Conservation (phyloP, 2,329 filamentous ascomycete species). For the Myriosclerotinia curreyana region DNA sequence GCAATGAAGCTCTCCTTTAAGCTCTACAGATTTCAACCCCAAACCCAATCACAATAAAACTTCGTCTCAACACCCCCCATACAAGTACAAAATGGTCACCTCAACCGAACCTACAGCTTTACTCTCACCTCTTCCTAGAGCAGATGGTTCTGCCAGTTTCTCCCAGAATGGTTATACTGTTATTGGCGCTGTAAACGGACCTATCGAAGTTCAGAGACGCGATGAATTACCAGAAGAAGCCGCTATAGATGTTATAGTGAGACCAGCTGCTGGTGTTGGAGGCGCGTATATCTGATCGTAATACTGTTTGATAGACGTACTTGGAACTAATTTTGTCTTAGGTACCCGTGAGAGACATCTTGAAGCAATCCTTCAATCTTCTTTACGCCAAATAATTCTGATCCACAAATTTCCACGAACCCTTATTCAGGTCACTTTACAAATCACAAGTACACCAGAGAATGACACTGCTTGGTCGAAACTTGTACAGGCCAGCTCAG, state of each 20-base stretch:
- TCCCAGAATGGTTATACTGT: constrained; percentile 74
- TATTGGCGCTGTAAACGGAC: constrained; percentile 84
- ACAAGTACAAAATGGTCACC: constrained; percentile 38
- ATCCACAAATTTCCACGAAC: constrained; percentile 72
- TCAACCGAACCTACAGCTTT: constrained; percentile 46
- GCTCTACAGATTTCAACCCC: background rate
- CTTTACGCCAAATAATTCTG: constrained; percentile 71
- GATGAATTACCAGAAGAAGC: constrained; percentile 93
- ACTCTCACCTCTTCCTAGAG: constrained; percentile 61
- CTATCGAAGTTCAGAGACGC: constrained; percentile 81
- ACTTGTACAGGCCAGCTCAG: constrained; percentile 57
- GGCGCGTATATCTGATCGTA: constrained; percentile 48
- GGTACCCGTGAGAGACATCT: constrained; percentile 77
- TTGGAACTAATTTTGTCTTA: constrained; percentile 27
- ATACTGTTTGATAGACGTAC: background rate
- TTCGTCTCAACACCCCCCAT: no score
- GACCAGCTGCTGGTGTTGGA: constrained; percentile 80
- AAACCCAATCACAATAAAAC: constrained; percentile 7
- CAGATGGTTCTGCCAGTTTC: constrained; percentile 79
- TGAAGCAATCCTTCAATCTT: constrained; percentile 70
- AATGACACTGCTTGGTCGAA: constrained; percentile 63
- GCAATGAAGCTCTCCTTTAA: background rate
- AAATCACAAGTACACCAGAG: constrained; percentile 66
- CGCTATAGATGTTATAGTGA: constrained; percentile 82
- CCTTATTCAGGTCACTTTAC: constrained; percentile 78